Base-by-base conservation (phyloP, 2,329 filamentous ascomycete genomes). In the Beauveria medogensis region DNA sequence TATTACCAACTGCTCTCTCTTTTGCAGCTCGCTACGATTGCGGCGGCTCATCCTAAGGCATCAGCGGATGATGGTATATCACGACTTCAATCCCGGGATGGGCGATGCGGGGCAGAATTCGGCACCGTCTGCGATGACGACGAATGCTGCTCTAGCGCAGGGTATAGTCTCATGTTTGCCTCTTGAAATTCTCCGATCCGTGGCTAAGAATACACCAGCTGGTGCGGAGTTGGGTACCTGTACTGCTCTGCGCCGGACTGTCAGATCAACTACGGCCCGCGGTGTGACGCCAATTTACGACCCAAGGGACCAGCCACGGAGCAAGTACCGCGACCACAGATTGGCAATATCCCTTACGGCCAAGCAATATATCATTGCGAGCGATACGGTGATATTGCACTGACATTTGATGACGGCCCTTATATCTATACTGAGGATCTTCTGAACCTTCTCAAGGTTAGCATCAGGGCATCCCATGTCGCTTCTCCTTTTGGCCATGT, bases 191-290 rank as follows among this genome's bases (percentile, higher is more conserved):
- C 18, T 34, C 14, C 16, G n/a, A 16, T 3, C 5, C 12, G 4
- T 46, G 30, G 3, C 56, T 59, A 53, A 59, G 5, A 41, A n/a
- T 30, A 20, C 34, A 24, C 18, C 55, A 81, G 79, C 48, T 85
- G 80, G 76, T 86, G 83, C 64, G 83, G 83, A 55, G 76, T 70
- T n/a, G 77, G 74, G 4, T 69, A 69, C 12, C 77, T 81, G 2
- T 84, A 85, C 71, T 88, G 85, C 72, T 77, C 78, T 34, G 80
- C 83, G 22, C 85, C 85, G 2, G 80, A 84, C 58, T 88, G 85
- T 67, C 78, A 83, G 68, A 82, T 86, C 66, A 72, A 80, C 64
- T 86, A 82, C 65, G 83, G 83, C n/a, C 77, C 83, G 22, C 79
- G 73, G 4, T 88, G 85, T 65, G 84, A 87, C 64, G 84, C 80